Evolutionary conservation across 176 grass and related monocot species (phyloP).

Genomic region (Coix lacrymajobi): DNA sequence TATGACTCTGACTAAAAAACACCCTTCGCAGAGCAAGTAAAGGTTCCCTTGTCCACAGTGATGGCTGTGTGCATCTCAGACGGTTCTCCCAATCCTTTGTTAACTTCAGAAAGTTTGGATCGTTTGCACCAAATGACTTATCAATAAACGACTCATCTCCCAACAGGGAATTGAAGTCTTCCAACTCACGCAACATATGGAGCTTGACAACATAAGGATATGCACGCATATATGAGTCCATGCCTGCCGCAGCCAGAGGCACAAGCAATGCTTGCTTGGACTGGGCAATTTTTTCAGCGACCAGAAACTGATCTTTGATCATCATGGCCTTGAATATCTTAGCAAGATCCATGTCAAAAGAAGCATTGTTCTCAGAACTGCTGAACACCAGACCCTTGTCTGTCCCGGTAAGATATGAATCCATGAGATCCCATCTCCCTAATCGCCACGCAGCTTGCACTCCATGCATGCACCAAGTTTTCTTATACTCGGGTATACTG

Average conservation of each 20-base stretch:
- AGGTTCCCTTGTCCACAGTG: constrained; percentile 87
- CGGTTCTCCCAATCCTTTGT: constrained; percentile 90
- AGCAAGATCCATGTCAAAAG: constrained; percentile 94
- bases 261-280: constrained; percentile 88
- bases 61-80: constrained; percentile 85
- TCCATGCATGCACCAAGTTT: constrained; percentile 96
- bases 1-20: constrained; percentile 71
- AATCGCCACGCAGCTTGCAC: constrained; percentile 95
- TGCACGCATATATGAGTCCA: constrained; percentile 98
- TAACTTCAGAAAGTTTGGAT: constrained; percentile 75
- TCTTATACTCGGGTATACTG: constrained; percentile 75
- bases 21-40: constrained; percentile 88
- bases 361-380: constrained; percentile 64
- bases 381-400: constrained; percentile 54
- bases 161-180: constrained; percentile 80
- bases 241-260: constrained; percentile 89
- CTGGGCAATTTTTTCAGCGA: constrained; percentile 72
- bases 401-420: constrained; percentile 72
- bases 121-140: constrained; percentile 51
- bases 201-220: constrained; percentile 98
- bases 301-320: constrained; percentile 78
- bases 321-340: constrained; percentile 99
- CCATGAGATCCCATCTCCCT: constrained; percentile 96
- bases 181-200: constrained; percentile 89
- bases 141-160: constrained; percentile 74